Conservation (phyloP, 257 asterid species). For the Solanum etuberosum region DNA sequence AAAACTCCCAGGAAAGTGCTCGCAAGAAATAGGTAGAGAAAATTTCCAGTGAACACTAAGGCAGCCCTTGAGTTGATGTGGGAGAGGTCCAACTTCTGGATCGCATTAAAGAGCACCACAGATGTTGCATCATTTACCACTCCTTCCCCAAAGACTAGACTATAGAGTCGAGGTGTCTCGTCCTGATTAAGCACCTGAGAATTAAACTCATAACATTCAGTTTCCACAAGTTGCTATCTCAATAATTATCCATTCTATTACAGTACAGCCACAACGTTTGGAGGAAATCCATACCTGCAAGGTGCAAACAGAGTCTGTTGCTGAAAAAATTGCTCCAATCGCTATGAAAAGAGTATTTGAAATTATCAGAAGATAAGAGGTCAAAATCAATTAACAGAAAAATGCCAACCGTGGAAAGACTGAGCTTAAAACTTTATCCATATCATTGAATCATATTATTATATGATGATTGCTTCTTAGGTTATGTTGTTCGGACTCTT, state of each 20-base stretch:
- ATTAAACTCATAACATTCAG: neutral
- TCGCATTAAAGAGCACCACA: conserved; percentile 68
- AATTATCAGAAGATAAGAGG: neutral
- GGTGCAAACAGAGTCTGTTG: conserved; percentile 85
- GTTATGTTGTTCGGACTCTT: neutral
- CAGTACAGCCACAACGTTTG: neutral
- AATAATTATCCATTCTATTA: neutral
- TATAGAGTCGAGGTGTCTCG: conserved; percentile 59
- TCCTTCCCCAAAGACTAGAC: conserved; percentile 78
- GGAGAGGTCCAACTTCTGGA: conserved; percentile 61
- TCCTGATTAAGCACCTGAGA: conserved; percentile 70
- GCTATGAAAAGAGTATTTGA: conserved; percentile 20
- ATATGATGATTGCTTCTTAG: neutral
- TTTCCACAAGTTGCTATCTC: neutral
- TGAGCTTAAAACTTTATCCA: neutral
- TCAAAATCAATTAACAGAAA: neutral
- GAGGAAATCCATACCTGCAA: conserved; percentile 38
- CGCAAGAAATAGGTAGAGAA: conserved; percentile 33
- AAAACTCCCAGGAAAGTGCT: conserved; percentile 66
- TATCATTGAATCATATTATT: neutral
- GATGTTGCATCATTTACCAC: conserved; percentile 85
- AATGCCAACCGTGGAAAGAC: neutral
- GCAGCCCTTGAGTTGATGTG: conserved; percentile 18
- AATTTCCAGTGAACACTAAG: conserved; percentile 34
- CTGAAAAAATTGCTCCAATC: conserved; percentile 75